These are phyloP conservation scores for Starmerella bombicola DNA, from an alignment of 805 yeast species.

Conservation along the genomic window DNA sequence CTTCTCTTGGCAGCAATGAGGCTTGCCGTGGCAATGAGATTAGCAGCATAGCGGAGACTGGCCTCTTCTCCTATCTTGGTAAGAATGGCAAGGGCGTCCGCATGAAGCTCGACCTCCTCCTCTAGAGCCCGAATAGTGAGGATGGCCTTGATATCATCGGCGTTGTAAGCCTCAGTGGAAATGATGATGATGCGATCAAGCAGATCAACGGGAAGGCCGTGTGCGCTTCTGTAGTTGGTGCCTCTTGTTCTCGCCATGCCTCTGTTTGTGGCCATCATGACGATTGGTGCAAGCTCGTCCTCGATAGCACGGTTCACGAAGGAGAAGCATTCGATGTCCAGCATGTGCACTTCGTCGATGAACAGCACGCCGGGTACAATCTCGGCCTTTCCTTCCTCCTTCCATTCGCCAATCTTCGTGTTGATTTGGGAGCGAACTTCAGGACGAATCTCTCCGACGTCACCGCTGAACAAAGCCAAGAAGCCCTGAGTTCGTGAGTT, in stretches of 20 bases:
- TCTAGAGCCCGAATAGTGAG: conserved; percentile 82
- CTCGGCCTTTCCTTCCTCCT: conserved; percentile 95
- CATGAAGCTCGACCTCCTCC: conserved; percentile 75
- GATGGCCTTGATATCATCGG: conserved; percentile 77
- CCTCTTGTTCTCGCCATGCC: conserved; percentile 93
- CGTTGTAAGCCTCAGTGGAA: conserved; percentile 65
- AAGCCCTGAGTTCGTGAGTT: conserved; percentile 97
- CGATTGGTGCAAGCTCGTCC: conserved; percentile 92
- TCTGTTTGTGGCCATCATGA: conserved; percentile 95
- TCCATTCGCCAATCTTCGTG: conserved; percentile 95
- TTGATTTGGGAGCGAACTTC: conserved; percentile 95
- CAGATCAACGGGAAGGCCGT: conserved; percentile 92
- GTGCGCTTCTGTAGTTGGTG: conserved; percentile 85
- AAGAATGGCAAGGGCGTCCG: conserved; percentile 74
- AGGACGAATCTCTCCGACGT: conserved; percentile 93
- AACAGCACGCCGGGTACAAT: conserved; percentile 95
- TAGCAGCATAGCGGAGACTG: conserved; percentile 82
- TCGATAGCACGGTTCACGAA: conserved; percentile 92
- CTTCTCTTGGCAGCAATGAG: conserved; percentile 78
- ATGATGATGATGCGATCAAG: conserved; percentile 89
- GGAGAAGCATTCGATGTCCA: conserved; percentile 92
- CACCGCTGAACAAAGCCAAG: conserved; percentile 86
- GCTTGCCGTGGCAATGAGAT: conserved; percentile 79
- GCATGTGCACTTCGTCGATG: conserved; percentile 97
- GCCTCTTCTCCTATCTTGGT: conserved; percentile 86